phyloP scores from a whole-genome alignment of 1,284 basidiomycete species.

The Malassezia cuniculi region DNA sequence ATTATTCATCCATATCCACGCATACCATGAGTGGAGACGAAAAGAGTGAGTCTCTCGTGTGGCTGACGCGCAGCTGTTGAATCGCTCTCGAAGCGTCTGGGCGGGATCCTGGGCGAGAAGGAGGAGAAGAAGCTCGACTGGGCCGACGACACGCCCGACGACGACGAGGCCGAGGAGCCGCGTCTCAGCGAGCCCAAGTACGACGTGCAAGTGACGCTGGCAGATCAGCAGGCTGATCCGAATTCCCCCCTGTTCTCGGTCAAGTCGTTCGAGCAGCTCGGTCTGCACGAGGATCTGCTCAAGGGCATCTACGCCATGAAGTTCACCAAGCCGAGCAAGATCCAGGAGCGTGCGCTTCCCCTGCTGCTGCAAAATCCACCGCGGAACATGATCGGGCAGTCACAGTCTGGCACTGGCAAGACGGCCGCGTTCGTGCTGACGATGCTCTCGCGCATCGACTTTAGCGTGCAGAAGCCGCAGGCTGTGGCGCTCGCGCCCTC shows the following conservation, averaged over 20 bases:
- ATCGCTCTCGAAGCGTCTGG: constrained; percentile 12
- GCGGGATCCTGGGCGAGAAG: constrained; percentile 8
- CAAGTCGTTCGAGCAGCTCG: constrained; percentile 70
- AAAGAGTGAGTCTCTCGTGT: constrained; percentile 4
- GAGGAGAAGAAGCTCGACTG: not conserved
- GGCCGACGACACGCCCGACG: constrained; percentile 1
- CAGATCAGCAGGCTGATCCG: constrained; percentile 90
- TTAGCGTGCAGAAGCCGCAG: constrained; percentile 67
- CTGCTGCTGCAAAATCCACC: constrained; percentile 85
- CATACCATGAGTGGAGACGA: constrained; percentile 7
- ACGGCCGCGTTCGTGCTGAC: constrained; percentile 95
- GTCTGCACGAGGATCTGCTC: constrained; percentile 62
- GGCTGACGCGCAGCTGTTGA: constrained; percentile 5
- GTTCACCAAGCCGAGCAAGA: constrained; percentile 95
- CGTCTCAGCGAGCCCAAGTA: constrained; percentile 31
- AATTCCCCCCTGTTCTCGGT: constrained; percentile 87
- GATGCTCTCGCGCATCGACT: constrained; percentile 90
- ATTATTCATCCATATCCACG: too few relatives aligned
- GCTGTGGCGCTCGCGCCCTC: constrained; percentile 52
- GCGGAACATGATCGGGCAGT: constrained; percentile 97
- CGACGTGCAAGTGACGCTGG: constrained; percentile 72
- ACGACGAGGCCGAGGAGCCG: constrained; percentile 16
- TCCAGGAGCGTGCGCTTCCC: constrained; percentile 92
- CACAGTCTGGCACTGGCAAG: constrained; percentile 97
- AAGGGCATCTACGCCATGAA: constrained; percentile 95